phyloP scores from a whole-genome alignment of 208 protist genomes.

The Leptomonas pyrrhocoris region DNA sequence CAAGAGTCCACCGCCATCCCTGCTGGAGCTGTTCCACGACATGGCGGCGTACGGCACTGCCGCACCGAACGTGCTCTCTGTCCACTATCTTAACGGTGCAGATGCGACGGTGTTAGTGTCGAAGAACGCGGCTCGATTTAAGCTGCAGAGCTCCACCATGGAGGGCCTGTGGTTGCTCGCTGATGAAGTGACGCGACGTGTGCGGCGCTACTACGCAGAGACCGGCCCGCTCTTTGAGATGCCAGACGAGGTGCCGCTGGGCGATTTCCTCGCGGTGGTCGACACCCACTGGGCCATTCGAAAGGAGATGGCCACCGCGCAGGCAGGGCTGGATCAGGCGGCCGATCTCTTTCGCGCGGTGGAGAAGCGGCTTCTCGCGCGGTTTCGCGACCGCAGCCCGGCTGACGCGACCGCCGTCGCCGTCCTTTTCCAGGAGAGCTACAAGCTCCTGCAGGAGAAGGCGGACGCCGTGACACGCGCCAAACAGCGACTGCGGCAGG shows the following conservation, averaged over 20 bases:
- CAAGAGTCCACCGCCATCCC: constrained; percentile 57
- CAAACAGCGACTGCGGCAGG: constrained; percentile 49
- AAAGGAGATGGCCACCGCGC: constrained; percentile 52
- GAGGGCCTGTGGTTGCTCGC: constrained; percentile 88
- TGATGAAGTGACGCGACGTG: constrained; percentile 67
- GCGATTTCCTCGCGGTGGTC: constrained; percentile 75
- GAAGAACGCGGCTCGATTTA: constrained; percentile 91
- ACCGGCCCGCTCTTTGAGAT: constrained; percentile 45
- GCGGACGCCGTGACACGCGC: constrained; percentile 46
- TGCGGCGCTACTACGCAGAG: constrained; percentile 51
- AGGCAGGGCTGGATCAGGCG: constrained; percentile 44
- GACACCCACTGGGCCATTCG: constrained; percentile 82
- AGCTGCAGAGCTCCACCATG: constrained; percentile 81
- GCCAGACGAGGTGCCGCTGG: constrained; percentile 80
- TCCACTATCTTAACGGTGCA: constrained; percentile 86
- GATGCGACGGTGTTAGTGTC: constrained; percentile 92
- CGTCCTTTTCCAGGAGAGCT: constrained; percentile 83
- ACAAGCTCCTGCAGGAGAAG: constrained; percentile 56
- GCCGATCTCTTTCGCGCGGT: constrained; percentile 83
- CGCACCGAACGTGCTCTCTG: constrained; percentile 71
- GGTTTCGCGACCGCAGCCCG: constrained; percentile 92
- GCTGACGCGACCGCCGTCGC: constrained; percentile 69
- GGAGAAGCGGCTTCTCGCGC: constrained; percentile 90
- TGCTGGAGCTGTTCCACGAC: constrained; percentile 88
- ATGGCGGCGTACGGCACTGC: constrained; percentile 46